Evolutionary conservation across 176 grass and related monocot genomes (phyloP).

Genomic region (Bromus sterilis): DNA sequence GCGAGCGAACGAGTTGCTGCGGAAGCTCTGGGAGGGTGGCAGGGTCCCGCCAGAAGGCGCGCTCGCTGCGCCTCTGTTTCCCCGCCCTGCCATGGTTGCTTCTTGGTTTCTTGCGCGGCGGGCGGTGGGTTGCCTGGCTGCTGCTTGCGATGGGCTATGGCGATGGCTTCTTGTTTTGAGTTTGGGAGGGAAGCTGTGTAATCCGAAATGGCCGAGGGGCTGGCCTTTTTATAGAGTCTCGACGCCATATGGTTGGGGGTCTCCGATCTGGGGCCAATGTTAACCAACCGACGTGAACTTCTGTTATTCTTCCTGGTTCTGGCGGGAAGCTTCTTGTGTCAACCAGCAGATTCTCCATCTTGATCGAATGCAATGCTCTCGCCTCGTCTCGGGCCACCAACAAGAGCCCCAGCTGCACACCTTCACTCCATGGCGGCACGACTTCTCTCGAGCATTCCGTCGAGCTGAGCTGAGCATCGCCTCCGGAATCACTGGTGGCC

Average conservation of each 20-base stretch:
- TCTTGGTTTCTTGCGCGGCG: slow-evolving; percentile 24
- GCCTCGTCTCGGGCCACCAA: neutral
- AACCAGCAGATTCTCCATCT: neutral
- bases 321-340: neutral
- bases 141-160: neutral
- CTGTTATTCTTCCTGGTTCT: neutral
- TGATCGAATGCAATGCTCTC: neutral
- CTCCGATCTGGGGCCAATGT: neutral
- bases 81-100: neutral
- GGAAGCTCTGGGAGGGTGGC: neutral
- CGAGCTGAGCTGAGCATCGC: too few relatives aligned
- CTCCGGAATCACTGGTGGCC: too few relatives aligned
- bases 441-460: too few relatives aligned
- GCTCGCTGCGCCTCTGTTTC: neutral
- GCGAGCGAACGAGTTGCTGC: neutral
- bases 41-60: too few relatives aligned
- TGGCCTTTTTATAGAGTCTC: slow-evolving; percentile 17
- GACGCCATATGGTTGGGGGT: neutral
- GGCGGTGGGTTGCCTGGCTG: neutral
- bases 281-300: neutral
- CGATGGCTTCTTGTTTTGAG: neutral
- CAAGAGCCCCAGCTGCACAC: neutral
- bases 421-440: neutral
- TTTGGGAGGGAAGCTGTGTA: slow-evolving; percentile 9
- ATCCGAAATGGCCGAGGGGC: too few relatives aligned